phyloP scores from a whole-genome alignment of 192 early-diverging fungal genomes.

The Oehlia diaphana region DNA sequence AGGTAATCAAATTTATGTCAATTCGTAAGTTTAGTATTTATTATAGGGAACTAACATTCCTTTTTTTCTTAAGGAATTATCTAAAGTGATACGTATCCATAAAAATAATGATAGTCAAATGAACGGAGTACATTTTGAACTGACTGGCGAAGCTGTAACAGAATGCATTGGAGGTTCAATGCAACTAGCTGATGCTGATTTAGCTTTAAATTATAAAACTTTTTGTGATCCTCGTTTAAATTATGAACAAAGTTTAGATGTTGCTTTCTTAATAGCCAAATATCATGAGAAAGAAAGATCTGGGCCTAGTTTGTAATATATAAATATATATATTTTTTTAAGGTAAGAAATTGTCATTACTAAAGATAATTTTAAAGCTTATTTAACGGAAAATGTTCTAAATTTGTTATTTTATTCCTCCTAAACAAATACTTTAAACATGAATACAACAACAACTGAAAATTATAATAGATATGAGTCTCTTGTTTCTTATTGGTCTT shows the following conservation, averaged over 20 bases:
- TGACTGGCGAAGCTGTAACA: slow-evolving; percentile 97
- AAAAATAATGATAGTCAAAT: slow-evolving; percentile 67
- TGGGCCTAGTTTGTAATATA: slow-evolving; percentile 19
- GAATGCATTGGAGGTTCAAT: slow-evolving; percentile 98
- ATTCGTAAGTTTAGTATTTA: not conserved
- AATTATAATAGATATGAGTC: too few relatives aligned
- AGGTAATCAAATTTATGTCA: slow-evolving; percentile 30
- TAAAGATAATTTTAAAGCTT: too few relatives aligned
- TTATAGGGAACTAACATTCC: not conserved
- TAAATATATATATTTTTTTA: too few relatives aligned
- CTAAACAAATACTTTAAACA: too few relatives aligned
- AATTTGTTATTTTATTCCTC: too few relatives aligned
- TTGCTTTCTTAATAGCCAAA: slow-evolving; percentile 94
- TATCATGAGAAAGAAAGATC: slow-evolving; percentile 62
- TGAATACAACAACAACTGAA: too few relatives aligned
- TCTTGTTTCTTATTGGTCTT: too few relatives aligned
- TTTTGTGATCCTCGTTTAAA: slow-evolving; percentile 97
- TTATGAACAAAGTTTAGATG: slow-evolving; percentile 95
- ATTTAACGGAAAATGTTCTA: too few relatives aligned
- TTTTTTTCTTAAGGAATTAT: slow-evolving; percentile 62
- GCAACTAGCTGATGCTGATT: slow-evolving; percentile 80
- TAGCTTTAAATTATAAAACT: slow-evolving; percentile 90
- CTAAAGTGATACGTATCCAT: slow-evolving; percentile 82
- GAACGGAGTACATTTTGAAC: slow-evolving; percentile 94
- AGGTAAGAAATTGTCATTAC: too few relatives aligned